Conservation (phyloP, 2,329 filamentous ascomycete genomes). For the Oidium heveae region DNA sequence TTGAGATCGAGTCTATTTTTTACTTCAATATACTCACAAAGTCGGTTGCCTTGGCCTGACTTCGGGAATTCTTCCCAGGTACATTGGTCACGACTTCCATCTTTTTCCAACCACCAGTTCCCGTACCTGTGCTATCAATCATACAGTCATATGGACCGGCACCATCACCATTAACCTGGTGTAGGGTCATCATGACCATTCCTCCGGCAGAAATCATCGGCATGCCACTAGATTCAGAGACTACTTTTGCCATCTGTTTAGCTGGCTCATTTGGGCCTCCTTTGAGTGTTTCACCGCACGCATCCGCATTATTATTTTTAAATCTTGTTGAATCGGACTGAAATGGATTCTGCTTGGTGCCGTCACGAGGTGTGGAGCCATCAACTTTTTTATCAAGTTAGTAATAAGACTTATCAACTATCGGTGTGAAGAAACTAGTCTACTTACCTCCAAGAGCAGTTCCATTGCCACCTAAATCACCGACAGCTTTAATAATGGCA, state of each 20-base stretch:
- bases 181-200: not conserved
- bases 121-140: not conserved
- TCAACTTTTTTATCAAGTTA: no score
- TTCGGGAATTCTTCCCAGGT: not conserved
- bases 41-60: not conserved
- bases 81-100: not conserved
- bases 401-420: no score
- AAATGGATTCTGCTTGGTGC: not conserved
- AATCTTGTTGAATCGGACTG: not conserved
- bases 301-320: not conserved
- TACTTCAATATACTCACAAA: not conserved
- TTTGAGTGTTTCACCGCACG: not conserved
- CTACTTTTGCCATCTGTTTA: not conserved
- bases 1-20: no score
- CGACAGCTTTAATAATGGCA: constrained; percentile 30
- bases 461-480: constrained; percentile 28
- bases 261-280: not conserved
- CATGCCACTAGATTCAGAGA: not conserved
- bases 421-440: not conserved
- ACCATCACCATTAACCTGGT: not conserved
- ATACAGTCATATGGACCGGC: not conserved
- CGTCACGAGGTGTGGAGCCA: no score
- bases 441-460: constrained; percentile 22
- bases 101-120: not conserved
- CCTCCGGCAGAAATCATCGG: not conserved